Base-by-base conservation (phyloP, 1,284 basidiomycete species). In the Boletellus deceptivus region DNA sequence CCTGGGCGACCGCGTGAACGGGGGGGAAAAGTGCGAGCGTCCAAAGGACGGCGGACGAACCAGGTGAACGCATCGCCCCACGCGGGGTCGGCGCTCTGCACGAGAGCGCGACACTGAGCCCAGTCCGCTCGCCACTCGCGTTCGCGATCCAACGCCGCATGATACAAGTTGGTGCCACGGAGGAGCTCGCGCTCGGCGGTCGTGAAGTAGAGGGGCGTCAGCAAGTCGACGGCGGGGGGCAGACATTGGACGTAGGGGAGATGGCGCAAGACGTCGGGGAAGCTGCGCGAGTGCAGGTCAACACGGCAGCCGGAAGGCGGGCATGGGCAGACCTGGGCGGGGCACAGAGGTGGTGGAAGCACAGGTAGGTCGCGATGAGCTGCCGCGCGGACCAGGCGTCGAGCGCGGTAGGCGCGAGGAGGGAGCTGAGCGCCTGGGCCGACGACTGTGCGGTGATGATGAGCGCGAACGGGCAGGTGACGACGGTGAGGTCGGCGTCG, bases 171-270 rank as follows among this genome's bases (percentile, higher is more conserved):
- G 2, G 88, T 89, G 0, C 90, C 90, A 47, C 75, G 71, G 47
- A 95, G 77, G 11, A 84, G 64, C 9, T 79, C 75, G 8, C 84
- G 70, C 65, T 97, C 93, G 13, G 62, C 50, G 0, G 67, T 45
- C 0, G 78, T 77, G 63, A 90, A 96, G 59, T 89, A 83, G n/a
- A 92, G 72, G 0, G 92, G 80, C 0, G 92, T 94, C n/a, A 74
- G 71, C 2, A 94, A 74, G 44, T 75, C 72, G 3, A 75, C 68
- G 0, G 75, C 47, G 0, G 72, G 44, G 0, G 93, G 93, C 0
- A 95, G 75, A 2, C 78, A 80, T 27, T 77, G 69, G 34, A 93
- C 65, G 63, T 96, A 95, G 4, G 79, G 77, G 17, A 67, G 61
- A 60, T 89, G 86, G 16, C 53, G 60, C 38, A 90, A 68, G 4